These are phyloP conservation scores for Albizia julibrissin DNA, from an alignment of 306 rosid species.

Conservation along the genomic window DNA sequence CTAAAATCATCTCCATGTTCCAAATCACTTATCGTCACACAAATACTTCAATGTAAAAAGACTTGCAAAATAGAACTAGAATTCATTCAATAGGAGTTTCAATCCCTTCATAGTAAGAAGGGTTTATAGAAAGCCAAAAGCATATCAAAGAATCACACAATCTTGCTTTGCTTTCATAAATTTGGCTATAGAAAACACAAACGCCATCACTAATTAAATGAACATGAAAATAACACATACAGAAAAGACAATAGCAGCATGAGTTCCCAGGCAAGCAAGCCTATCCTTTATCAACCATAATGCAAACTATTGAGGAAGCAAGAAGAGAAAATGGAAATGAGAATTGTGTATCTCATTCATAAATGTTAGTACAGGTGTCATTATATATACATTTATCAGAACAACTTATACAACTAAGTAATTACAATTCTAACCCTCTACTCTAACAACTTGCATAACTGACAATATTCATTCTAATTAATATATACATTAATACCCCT, in stretches of 20 bases:
- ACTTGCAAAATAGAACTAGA: constrained; percentile 52
- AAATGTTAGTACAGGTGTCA: too few relatives aligned
- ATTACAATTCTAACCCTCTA: too few relatives aligned
- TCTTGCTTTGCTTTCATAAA: constrained; percentile 4
- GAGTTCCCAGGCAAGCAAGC: background rate
- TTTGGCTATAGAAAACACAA: constrained; percentile 1
- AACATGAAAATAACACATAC: constrained; percentile 15
- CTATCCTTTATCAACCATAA: background rate
- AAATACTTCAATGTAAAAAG: constrained; percentile 28
- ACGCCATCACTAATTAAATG: background rate
- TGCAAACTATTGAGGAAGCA: too few relatives aligned
- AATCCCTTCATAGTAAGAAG: background rate
- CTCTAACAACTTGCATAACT: too few relatives aligned
- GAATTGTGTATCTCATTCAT: too few relatives aligned
- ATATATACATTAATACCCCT: too few relatives aligned
- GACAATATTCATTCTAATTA: too few relatives aligned
- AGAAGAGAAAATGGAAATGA: too few relatives aligned
- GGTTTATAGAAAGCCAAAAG: background rate
- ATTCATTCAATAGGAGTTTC: constrained; percentile 30
- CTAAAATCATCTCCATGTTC: constrained; percentile 81
- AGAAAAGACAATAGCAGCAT: too few relatives aligned
- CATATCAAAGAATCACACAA: background rate
- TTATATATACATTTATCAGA: too few relatives aligned
- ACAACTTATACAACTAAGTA: too few relatives aligned
- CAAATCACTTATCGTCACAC: constrained; percentile 47